Evolutionary conservation across 768 basidiomycete species (phyloP).

Genomic region (Floccularia luteovirens): DNA sequence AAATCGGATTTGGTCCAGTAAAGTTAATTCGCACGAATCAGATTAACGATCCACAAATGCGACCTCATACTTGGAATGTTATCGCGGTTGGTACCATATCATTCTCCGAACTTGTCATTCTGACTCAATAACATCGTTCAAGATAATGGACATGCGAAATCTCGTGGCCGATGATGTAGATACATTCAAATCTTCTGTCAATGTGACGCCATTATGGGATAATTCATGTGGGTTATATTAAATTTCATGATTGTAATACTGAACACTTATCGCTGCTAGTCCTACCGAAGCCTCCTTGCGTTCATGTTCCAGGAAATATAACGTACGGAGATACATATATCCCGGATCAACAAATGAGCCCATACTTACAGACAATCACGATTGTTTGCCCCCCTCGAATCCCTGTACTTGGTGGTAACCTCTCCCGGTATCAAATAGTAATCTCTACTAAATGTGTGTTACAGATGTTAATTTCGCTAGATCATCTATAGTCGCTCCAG

Average conservation of each 20-base stretch:
- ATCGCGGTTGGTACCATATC: slow-evolving; percentile 1
- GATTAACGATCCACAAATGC: slow-evolving; percentile 3
- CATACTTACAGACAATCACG: not conserved
- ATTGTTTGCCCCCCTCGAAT: not conserved
- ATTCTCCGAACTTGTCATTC: not conserved
- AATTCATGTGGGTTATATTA: not conserved
- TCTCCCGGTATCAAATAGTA: not conserved
- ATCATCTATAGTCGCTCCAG: not conserved
- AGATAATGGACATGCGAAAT: not conserved
- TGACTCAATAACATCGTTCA: not conserved
- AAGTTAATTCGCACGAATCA: slow-evolving; percentile 2
- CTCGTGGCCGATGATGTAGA: not conserved
- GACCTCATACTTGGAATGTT: slow-evolving; percentile 4
- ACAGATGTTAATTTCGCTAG: not conserved
- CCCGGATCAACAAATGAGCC: not conserved
- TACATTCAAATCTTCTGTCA: not conserved
- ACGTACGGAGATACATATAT: not conserved
- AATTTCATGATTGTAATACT: not conserved
- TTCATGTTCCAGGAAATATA: not conserved
- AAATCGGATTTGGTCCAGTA: slow-evolving; percentile 4
- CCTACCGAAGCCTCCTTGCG: not conserved
- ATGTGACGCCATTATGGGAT: not conserved
- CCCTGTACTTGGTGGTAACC: not conserved
- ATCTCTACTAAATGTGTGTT: too few species aligned
- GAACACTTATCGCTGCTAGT: not conserved